Evolutionary conservation across 2,329 filamentous ascomycete species (phyloP).

Genomic region (Nigrograna mackinnonii): DNA sequence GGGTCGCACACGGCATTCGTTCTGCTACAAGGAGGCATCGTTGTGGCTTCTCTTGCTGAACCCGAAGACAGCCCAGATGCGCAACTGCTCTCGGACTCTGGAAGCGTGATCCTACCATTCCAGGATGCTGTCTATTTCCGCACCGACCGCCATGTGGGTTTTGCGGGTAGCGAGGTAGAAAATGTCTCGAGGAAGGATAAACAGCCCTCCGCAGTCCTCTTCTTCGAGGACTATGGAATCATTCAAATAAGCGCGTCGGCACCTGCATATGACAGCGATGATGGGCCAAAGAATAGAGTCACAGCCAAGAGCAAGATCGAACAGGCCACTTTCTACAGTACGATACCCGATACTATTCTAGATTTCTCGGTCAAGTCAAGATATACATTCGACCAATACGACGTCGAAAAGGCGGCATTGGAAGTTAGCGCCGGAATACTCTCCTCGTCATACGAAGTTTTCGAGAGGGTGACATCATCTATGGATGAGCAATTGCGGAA

Average conservation of each 20-base stretch:
- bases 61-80: conserved; percentile 73
- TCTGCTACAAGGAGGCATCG: conserved; percentile 76
- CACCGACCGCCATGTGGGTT: conserved; percentile 50
- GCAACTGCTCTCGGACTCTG: conserved; percentile 63
- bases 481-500: conserved; percentile 79
- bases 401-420: conserved; percentile 77
- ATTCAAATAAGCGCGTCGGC: conserved; percentile 58
- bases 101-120: conserved; percentile 58
- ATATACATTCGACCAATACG: conserved; percentile 67
- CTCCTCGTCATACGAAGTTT: conserved; percentile 73
- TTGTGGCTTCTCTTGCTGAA: conserved; percentile 73
- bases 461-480: conserved; percentile 73
- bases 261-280: conserved; percentile 60
- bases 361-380: conserved; percentile 73
- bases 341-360: conserved; percentile 81
- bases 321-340: conserved; percentile 92
- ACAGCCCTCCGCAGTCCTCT: conserved; percentile 52
- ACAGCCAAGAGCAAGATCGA: conserved; percentile 89
- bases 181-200: conserved; percentile 41
- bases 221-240: conserved; percentile 62
- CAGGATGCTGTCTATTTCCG: conserved; percentile 87
- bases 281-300: conserved; percentile 53
- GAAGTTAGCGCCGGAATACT: conserved; percentile 81
- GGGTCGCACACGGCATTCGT: conserved; percentile 81
- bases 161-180: conserved; percentile 56